Evolutionary conservation across 2,329 filamentous ascomycete genomes (phyloP).

Genomic region (Apiospora kogelbergensis): DNA sequence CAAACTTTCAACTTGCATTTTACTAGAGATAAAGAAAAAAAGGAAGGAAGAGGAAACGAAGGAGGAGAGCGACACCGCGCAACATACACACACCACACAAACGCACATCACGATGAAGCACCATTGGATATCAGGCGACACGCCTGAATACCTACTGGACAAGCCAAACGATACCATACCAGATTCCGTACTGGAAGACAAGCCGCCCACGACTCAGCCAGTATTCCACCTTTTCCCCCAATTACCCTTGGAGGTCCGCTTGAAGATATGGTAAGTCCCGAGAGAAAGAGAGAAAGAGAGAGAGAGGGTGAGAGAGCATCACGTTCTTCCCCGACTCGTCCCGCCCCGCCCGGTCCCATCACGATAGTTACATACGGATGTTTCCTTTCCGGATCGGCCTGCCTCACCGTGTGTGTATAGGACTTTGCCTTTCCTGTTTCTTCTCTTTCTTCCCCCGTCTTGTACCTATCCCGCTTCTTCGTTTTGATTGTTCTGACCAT

Average conservation of each 20-base stretch:
- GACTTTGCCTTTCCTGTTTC: neutral
- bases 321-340: neutral
- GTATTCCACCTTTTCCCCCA: constrained; percentile 29
- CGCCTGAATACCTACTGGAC: neutral
- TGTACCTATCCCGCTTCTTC: neutral
- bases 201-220: neutral
- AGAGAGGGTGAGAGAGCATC: no score
- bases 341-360: neutral
- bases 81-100: neutral
- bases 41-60: neutral
- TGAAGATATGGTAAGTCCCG: constrained; percentile 31
- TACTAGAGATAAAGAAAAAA: neutral
- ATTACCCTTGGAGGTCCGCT: constrained; percentile 35
- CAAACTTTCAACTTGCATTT: neutral
- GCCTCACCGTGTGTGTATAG: neutral
- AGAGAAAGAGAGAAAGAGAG: no score
- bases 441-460: no score
- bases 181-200: neutral
- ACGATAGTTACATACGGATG: neutral
- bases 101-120: neutral
- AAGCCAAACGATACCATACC: neutral
- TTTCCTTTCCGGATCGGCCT: neutral
- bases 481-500: neutral
- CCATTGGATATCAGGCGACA: constrained; percentile 1
- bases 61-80: no score